A percentile compares a stretch with the other conserved stretches of the same genome.
Evolutionary conservation across 1,284 basidiomycete genomes (phyloP).

Genomic region (Heterobasidion annosum): DNA sequence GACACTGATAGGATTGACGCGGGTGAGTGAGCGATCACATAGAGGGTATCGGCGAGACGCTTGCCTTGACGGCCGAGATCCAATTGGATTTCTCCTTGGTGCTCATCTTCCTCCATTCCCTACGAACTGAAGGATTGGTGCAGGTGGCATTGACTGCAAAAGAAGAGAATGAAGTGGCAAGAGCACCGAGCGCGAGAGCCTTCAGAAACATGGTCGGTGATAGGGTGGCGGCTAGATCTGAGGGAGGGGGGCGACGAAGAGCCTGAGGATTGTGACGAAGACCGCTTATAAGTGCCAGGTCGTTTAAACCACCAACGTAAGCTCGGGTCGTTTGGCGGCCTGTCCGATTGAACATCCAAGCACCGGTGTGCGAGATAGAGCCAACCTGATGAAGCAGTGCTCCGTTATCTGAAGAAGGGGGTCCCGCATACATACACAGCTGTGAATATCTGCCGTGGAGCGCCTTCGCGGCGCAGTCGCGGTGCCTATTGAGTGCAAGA

Average conservation of each 20-base stretch:
- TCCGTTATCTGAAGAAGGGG: too few relatives aligned
- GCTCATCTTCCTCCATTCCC: constrained; percentile 1
- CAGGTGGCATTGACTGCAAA: background rate
- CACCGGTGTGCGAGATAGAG: too few relatives aligned
- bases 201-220: background rate
- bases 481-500: too few relatives aligned
- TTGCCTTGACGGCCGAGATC: constrained; percentile 3
- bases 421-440: too few relatives aligned
- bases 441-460: too few relatives aligned
- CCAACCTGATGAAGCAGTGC: too few relatives aligned
- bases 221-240: background rate
- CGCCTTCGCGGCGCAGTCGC: too few relatives aligned
- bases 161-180: background rate
- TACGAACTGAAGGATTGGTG: background rate
- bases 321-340: too few relatives aligned
- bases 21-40: background rate
- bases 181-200: background rate
- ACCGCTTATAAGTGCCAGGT: too few relatives aligned
- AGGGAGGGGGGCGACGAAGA: background rate
- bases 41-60: background rate
- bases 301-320: too few relatives aligned
- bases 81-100: background rate
- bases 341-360: too few relatives aligned
- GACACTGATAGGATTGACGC: constrained; percentile 15
- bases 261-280: background rate